A percentile compares a stretch with the other conserved stretches of the same genome.
These are phyloP conservation scores for Ilyonectria mors-panacis DNA, from an alignment of 2,329 filamentous ascomycete genomes.

Conservation along the genomic window DNA sequence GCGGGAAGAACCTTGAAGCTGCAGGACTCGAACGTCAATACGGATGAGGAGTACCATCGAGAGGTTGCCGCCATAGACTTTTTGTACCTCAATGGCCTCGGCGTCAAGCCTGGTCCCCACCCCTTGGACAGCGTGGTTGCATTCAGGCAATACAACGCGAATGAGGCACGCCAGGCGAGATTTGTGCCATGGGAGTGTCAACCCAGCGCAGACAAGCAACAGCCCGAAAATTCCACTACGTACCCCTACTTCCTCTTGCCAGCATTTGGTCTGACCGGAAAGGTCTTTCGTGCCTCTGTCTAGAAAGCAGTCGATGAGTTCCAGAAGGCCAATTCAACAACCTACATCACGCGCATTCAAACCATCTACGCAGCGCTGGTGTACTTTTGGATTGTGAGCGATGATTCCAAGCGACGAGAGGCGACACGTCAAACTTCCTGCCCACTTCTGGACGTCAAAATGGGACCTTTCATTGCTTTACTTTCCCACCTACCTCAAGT, in stretches of 20 bases:
- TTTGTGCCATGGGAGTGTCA: neutral
- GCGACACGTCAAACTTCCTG: neutral
- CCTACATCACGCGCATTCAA: conserved; percentile 4
- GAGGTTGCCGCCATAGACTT: neutral
- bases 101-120: neutral
- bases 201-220: neutral
- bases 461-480: conserved; percentile 18
- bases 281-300: neutral
- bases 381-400: conserved; percentile 14
- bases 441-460: neutral
- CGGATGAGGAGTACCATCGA: neutral
- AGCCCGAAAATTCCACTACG: neutral
- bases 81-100: neutral
- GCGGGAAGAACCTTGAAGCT: neutral
- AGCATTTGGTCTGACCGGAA: neutral
- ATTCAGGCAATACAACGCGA: neutral
- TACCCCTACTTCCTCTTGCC: neutral
- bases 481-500: conserved; percentile 14
- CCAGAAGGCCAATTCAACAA: conserved; percentile 1
- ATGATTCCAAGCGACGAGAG: neutral
- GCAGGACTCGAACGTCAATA: neutral
- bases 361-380: conserved; percentile 6
- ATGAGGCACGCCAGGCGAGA: neutral
- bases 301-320: neutral
- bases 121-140: neutral